Conservation (phyloP, 148 eudicot species). For the Camellia japonica region DNA sequence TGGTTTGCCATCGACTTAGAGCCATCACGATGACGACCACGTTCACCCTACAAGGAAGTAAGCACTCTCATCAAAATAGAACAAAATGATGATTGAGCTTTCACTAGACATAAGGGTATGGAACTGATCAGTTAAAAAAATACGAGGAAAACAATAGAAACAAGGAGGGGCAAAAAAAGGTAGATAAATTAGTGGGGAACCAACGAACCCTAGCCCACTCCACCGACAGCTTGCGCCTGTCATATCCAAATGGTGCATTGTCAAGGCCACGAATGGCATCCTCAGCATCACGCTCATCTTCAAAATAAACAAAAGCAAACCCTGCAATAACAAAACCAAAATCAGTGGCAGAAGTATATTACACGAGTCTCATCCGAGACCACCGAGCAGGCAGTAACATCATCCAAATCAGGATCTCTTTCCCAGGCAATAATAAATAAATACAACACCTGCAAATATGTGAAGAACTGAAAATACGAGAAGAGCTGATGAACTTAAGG, state of each 20-base stretch:
- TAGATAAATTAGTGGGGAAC: neutral
- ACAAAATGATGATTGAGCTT: neutral
- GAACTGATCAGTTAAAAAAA: neutral
- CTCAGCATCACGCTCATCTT: conserved; percentile 85
- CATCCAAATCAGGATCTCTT: conserved; percentile 41
- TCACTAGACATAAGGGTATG: neutral
- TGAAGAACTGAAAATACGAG: conserved; percentile 57
- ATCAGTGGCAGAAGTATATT: conserved; percentile 20
- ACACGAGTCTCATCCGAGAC: conserved; percentile 2
- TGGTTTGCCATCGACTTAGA: conserved; percentile 51
- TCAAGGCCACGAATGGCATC: conserved; percentile 87
- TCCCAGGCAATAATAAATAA: conserved; percentile 35
- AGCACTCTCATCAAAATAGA: neutral
- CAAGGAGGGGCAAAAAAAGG: neutral
- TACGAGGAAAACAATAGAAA: neutral
- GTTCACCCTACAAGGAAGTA: conserved; percentile 64
- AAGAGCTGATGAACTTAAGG: conserved; percentile 66
- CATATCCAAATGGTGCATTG: conserved; percentile 77
- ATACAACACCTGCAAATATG: conserved; percentile 78
- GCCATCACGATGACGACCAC: conserved; percentile 65
- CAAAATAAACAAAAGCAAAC: conserved; percentile 89
- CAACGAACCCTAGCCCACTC: conserved; percentile 88
- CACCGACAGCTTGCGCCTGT: conserved; percentile 74
- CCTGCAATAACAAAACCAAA: conserved; percentile 45
- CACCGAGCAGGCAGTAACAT: conserved; percentile 19